Evolutionary conservation across 495 filamentous ascomycete species (phyloP).

Genomic region (Hypoxylon crocopeplum): DNA sequence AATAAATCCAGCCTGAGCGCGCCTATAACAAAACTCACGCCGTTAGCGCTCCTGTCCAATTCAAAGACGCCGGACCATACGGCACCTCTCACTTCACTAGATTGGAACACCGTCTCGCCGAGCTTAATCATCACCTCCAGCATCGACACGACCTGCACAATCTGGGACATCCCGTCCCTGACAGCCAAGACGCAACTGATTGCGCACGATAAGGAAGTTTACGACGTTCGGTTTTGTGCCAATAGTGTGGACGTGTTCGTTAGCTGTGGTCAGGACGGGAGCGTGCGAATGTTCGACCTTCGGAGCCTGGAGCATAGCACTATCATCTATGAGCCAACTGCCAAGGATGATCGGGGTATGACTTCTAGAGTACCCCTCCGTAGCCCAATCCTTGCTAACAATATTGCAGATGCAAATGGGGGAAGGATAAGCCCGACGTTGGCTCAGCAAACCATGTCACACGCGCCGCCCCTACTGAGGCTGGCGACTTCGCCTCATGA

Average conservation of each 20-base stretch:
- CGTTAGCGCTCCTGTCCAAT: slow-evolving; percentile 91
- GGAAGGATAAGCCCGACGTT: slow-evolving; percentile 67
- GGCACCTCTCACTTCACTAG: slow-evolving; percentile 91
- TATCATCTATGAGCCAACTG: slow-evolving; percentile 97
- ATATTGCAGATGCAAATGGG: slow-evolving; percentile 48
- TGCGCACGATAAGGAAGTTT: slow-evolving; percentile 98
- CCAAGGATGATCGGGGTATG: slow-evolving; percentile 86
- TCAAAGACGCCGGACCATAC: slow-evolving; percentile 98
- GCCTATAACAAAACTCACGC: slow-evolving; percentile 85
- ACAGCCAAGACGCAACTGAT: slow-evolving; percentile 99
- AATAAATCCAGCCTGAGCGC: slow-evolving; percentile 69
- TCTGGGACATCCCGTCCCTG: slow-evolving; percentile 98
- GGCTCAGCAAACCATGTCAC: slow-evolving; percentile 76
- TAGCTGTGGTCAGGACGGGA: slow-evolving; percentile 95
- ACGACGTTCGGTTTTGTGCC: slow-evolving; percentile 96
- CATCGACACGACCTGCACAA: slow-evolving; percentile 99
- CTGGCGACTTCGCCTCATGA: slow-evolving; percentile 96
- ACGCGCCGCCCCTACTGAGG: slow-evolving; percentile 83
- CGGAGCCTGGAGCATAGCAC: slow-evolving; percentile 96
- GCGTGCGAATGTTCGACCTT: slow-evolving; percentile 98
- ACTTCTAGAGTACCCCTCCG: neutral
- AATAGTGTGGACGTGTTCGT: slow-evolving; percentile 97
- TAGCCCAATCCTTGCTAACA: slow-evolving; percentile 25
- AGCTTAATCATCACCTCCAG: slow-evolving; percentile 98
- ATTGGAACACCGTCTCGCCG: slow-evolving; percentile 97